Conservation (phyloP, 371 early-diverging fungal species). For the Chytridium lagenaria region DNA sequence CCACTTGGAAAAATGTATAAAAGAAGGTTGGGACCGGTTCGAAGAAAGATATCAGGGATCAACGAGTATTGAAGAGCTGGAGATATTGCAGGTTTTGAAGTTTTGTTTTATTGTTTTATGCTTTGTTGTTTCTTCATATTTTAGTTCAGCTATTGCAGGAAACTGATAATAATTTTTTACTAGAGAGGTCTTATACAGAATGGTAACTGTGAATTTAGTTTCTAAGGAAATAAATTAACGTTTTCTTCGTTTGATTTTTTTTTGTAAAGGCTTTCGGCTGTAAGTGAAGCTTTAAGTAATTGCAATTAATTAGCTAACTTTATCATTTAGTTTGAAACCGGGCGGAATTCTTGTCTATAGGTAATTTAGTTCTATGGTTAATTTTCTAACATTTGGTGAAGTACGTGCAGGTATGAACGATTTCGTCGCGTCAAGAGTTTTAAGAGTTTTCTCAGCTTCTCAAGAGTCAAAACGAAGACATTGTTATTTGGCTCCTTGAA, state of each 20-base stretch:
- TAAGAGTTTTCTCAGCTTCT: constrained; percentile 74
- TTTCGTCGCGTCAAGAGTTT: constrained; percentile 57
- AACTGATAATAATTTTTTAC: not conserved
- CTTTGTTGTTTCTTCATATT: not conserved
- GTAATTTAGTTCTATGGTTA: constrained; percentile 52
- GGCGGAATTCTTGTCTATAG: constrained; percentile 87
- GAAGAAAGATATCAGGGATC: constrained; percentile 72
- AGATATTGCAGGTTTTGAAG: constrained; percentile 37
- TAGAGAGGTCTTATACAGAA: constrained; percentile 6
- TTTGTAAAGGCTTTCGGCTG: constrained; percentile 43
- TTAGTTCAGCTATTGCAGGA: not conserved
- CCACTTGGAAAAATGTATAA: constrained; percentile 65
- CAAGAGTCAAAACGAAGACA: constrained; percentile 82
- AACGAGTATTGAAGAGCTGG: constrained; percentile 54
- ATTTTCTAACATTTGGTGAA: constrained; percentile 2
- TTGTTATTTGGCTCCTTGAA: constrained; percentile 76
- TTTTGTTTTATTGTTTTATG: not conserved
- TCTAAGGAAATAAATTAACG: not conserved
- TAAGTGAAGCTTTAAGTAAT: too few species aligned
- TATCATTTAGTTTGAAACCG: constrained; percentile 55
- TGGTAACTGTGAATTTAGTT: not conserved
- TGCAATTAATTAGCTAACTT: too few species aligned
- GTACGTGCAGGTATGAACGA: constrained; percentile 18
- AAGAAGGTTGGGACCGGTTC: constrained; percentile 77
- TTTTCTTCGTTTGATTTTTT: constrained; percentile 43